These are phyloP conservation scores for Leishmania arabica DNA, from an alignment of 208 protist genomes.

Conservation along the genomic window DNA sequence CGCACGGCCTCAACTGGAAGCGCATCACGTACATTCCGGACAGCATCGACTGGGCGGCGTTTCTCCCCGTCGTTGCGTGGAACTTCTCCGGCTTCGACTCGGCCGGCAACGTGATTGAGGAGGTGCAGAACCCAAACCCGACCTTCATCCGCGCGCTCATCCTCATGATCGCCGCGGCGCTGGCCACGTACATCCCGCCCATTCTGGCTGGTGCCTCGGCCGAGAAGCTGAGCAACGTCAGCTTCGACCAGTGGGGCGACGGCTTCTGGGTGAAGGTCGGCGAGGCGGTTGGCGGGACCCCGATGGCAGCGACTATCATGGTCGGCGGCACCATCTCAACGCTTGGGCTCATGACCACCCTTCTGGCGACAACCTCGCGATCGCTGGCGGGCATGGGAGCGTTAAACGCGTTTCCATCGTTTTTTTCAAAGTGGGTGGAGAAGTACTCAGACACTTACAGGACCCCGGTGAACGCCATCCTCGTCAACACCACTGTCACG, in stretches of 20 bases:
- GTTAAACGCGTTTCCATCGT: slow-evolving; percentile 77
- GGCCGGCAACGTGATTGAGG: slow-evolving; percentile 90
- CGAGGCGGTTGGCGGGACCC: slow-evolving; percentile 77
- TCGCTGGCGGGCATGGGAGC: slow-evolving; percentile 88
- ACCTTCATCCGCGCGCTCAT: slow-evolving; percentile 87
- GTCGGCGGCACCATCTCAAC: slow-evolving; percentile 84
- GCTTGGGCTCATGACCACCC: slow-evolving; percentile 84
- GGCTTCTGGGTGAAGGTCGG: slow-evolving; percentile 91
- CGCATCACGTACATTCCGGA: slow-evolving; percentile 72
- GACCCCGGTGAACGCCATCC: slow-evolving; percentile 81
- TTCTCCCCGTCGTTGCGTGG: slow-evolving; percentile 88
- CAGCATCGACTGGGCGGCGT: slow-evolving; percentile 81
- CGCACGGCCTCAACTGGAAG: slow-evolving; percentile 77
- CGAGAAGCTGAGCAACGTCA: slow-evolving; percentile 42
- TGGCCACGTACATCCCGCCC: slow-evolving; percentile 85
- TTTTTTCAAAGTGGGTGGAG: slow-evolving; percentile 69
- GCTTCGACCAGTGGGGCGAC: slow-evolving; percentile 80
- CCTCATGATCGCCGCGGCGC: slow-evolving; percentile 77
- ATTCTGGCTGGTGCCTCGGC: slow-evolving; percentile 83
- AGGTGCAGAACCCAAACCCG: slow-evolving; percentile 82
- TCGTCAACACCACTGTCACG: slow-evolving; percentile 78
- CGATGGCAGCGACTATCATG: slow-evolving; percentile 74
- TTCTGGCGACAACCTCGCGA: slow-evolving; percentile 85
- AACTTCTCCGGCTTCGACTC: slow-evolving; percentile 93
- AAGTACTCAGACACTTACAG: slow-evolving; percentile 54